Conservation (phyloP, 805 yeast species). For the Ogataea angusta region DNA sequence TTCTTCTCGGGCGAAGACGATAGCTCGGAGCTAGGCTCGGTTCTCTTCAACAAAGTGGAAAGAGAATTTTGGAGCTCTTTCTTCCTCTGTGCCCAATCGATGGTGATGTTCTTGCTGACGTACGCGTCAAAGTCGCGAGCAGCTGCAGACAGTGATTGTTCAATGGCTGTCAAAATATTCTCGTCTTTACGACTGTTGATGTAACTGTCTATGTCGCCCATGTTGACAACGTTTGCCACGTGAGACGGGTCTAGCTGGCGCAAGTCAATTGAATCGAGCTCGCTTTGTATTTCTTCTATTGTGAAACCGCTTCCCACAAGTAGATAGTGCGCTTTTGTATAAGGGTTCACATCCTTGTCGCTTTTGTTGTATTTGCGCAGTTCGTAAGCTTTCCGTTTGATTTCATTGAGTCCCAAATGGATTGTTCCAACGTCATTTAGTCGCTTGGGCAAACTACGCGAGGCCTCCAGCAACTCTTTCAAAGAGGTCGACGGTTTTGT, state of each 20-base stretch:
- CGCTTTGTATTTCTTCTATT: slow-evolving; percentile 75
- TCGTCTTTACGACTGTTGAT: slow-evolving; percentile 74
- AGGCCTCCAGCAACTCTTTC: slow-evolving; percentile 73
- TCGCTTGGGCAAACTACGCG: slow-evolving; percentile 66
- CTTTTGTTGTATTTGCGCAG: slow-evolving; percentile 43
- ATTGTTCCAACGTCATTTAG: slow-evolving; percentile 73
- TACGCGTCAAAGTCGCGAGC: slow-evolving; percentile 80
- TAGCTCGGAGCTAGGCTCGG: slow-evolving; percentile 18
- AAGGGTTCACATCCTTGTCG: slow-evolving; percentile 38
- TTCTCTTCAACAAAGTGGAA: slow-evolving; percentile 48
- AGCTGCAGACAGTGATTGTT: slow-evolving; percentile 68
- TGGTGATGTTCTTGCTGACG: slow-evolving; percentile 65
- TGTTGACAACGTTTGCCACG: slow-evolving; percentile 5
- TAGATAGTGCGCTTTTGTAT: slow-evolving; percentile 79
- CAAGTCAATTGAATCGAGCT: slow-evolving; percentile 42
- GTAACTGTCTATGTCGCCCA: slow-evolving; percentile 56
- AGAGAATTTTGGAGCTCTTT: slow-evolving; percentile 70
- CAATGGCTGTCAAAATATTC: slow-evolving; percentile 76
- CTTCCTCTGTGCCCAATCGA: slow-evolving; percentile 83
- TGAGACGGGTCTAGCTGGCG: slow-evolving; percentile 17
- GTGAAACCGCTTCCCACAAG: slow-evolving; percentile 87
- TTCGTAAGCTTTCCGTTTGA: slow-evolving; percentile 61
- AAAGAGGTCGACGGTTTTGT: slow-evolving; percentile 32
- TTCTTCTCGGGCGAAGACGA: slow-evolving; percentile 16
- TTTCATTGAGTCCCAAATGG: slow-evolving; percentile 75